phyloP scores from a whole-genome alignment of 1,139 yeast genomes.

The Yamadazyma triangularis region DNA sequence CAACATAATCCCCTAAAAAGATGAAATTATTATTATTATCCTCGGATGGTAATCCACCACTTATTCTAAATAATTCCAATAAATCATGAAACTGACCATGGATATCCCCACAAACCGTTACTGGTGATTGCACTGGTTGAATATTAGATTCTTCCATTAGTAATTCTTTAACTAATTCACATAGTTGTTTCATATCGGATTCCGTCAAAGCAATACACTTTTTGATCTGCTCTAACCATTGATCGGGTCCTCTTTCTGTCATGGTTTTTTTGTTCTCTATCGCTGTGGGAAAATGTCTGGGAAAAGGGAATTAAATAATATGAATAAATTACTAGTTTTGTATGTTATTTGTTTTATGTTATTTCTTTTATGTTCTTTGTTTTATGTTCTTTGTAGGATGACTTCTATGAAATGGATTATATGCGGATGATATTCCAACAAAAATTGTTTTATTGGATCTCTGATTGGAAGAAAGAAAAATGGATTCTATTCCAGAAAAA shows the following conservation, averaged over 20 bases:
- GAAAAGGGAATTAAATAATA: no score
- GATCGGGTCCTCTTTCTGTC: conserved; percentile 88
- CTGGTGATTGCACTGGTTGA: conserved; percentile 95
- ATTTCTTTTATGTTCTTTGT: no score
- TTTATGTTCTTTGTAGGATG: no score
- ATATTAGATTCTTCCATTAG: conserved; percentile 79
- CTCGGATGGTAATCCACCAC: conserved; percentile 84
- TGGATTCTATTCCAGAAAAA: no score
- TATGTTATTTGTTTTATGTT: no score
- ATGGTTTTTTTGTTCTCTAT: no score
- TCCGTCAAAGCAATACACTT: conserved; percentile 88
- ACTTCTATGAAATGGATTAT: no score
- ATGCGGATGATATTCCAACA: no score
- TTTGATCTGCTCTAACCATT: conserved; percentile 91
- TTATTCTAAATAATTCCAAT: conserved; percentile 80
- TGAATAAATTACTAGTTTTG: no score
- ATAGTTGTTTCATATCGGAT: conserved; percentile 91
- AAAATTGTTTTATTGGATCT: no score
- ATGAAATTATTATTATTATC: conserved; percentile 56
- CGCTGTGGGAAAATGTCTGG: no score
- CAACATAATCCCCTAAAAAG: conserved; percentile 93
- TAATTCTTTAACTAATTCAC: conserved; percentile 87
- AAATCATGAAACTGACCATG: conserved; percentile 98
- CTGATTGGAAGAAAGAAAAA: no score
- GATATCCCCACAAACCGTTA: conserved; percentile 98